phyloP scores from a whole-genome alignment of 129 eudicot genomes.

The Helianthus tuberosus region DNA sequence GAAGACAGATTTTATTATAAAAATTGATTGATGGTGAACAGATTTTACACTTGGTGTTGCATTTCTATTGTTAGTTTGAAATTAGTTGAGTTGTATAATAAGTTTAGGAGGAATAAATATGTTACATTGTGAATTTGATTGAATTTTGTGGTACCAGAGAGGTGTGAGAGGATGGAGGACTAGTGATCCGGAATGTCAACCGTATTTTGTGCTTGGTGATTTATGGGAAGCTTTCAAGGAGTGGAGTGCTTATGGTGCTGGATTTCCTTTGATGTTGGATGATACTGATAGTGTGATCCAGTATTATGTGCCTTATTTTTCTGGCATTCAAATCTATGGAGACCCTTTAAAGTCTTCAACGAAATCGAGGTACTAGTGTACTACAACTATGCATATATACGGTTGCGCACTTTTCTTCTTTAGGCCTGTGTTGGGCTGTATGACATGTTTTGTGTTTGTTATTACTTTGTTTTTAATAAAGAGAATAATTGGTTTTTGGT shows the following conservation, averaged over 20 bases:
- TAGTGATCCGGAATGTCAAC: constrained; percentile 42
- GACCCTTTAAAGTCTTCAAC: constrained; percentile 39
- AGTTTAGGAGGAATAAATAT: no score
- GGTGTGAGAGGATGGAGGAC: no score
- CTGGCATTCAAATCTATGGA: constrained; percentile 76
- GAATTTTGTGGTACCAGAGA: no score
- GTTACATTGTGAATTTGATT: no score
- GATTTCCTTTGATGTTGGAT: constrained; percentile 71
- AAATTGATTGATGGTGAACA: no score
- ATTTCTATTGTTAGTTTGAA: no score
- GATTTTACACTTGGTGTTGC: no score
- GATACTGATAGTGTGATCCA: constrained; percentile 69
- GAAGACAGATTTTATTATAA: no score
- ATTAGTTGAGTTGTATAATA: no score
- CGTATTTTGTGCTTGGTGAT: constrained; percentile 68
- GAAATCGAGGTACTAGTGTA: constrained; percentile 30
- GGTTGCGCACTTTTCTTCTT: neutral
- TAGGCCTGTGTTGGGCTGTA: neutral
- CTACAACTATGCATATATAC: neutral
- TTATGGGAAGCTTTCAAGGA: constrained; percentile 81
- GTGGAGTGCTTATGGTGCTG: constrained; percentile 93
- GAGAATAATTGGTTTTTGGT: neutral
- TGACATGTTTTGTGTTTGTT: no score
- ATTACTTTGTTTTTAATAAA: constrained; percentile 7
- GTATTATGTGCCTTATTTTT: constrained; percentile 26